phyloP scores from a whole-genome alignment of 495 filamentous ascomycete genomes.

The Penicillium canescens region DNA sequence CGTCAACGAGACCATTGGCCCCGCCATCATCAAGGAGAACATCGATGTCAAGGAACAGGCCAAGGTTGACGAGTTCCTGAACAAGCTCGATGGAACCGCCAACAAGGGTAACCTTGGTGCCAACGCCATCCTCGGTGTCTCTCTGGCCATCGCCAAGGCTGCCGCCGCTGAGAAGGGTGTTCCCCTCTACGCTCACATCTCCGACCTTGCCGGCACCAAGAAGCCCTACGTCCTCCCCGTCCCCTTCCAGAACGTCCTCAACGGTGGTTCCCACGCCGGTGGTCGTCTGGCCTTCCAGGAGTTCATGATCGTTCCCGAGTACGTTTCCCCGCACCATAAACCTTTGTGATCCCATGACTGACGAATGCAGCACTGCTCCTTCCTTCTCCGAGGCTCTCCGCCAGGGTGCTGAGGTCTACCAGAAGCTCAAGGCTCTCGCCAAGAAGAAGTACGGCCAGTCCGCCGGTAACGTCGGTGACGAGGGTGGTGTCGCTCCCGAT shows the following conservation, averaged over 20 bases:
- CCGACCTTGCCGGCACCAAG: slow-evolving; percentile 98
- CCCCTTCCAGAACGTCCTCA: slow-evolving; percentile 99
- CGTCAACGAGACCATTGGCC: slow-evolving; percentile 91
- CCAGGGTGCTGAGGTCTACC: slow-evolving; percentile 95
- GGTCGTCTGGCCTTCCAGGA: slow-evolving; percentile 99
- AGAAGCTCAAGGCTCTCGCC: slow-evolving; percentile 92
- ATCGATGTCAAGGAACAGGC: slow-evolving; percentile 97
- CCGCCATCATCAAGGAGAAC: slow-evolving; percentile 87
- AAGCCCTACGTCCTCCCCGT: slow-evolving; percentile 99
- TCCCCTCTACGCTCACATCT: slow-evolving; percentile 96
- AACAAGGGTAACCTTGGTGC: slow-evolving; percentile 99
- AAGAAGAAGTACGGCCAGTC: slow-evolving; percentile 99
- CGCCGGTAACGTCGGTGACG: slow-evolving; percentile 96
- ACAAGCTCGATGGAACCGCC: slow-evolving; percentile 89
- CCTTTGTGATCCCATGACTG: slow-evolving; percentile 4
- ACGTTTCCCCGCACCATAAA: slow-evolving; percentile 28
- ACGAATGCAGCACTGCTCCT: slow-evolving; percentile 57
- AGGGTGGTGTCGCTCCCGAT: slow-evolving; percentile 99
- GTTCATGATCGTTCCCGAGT: slow-evolving; percentile 99
- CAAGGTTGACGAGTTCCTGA: slow-evolving; percentile 90
- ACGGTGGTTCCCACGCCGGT: slow-evolving; percentile 98
- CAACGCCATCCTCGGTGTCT: slow-evolving; percentile 98
- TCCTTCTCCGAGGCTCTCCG: slow-evolving; percentile 95
- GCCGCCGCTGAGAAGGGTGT: slow-evolving; percentile 98
- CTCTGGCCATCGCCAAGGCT: slow-evolving; percentile 94